Base-by-base conservation (phyloP, 2,329 filamentous ascomycete genomes). In the Ophiostoma sp. region DNA sequence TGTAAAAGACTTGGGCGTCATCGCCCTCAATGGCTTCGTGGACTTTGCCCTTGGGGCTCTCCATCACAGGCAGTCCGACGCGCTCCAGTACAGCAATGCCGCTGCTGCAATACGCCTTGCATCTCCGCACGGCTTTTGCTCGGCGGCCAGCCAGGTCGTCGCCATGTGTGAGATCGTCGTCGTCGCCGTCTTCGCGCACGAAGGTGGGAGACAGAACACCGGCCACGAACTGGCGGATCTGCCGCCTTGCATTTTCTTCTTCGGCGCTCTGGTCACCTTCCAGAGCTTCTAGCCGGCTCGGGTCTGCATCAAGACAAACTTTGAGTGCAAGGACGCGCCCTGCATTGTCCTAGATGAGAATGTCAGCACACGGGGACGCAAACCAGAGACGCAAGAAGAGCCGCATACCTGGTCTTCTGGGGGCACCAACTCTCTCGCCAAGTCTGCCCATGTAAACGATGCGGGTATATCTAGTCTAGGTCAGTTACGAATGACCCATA, bases 1-100 rank as follows among this genome's bases (percentile, higher is more conserved):
- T 76, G 66, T 78, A 70, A 0, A 81, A 68, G 3, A 75, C 69
- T 7, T 76, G 70, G 7, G 72, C 66, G 45, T 49, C 58, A 18
- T 52, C 65, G 1, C 41, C 36, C 44, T 12, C 65, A 12, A 71
- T 69, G 12, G 62, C 2, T 0, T 58, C 40, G 7, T 60, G 55
- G 11, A 40, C 49, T 4, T 47, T 65, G 6, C 9, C 42, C 16
- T 12, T 16, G 4, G 36, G 42, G 4, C 11, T 47, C 11, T 65
- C 60, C 44, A 76, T 63, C 6, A 70, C 62, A 8, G 68, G 47
- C 18, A 76, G 45, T 1, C 71, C 73, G 12, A 69, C 60, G n/a
- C 64, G 68, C 7, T 73, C 72, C 2, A 71, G n/a, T 0, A 65
- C 47, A 12, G 45, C 68, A 42, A 64, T 6, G 8, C 41, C 42